These are phyloP conservation scores for Mucor indicus DNA, from an alignment of 371 early-diverging fungal species.

Conservation along the genomic window DNA sequence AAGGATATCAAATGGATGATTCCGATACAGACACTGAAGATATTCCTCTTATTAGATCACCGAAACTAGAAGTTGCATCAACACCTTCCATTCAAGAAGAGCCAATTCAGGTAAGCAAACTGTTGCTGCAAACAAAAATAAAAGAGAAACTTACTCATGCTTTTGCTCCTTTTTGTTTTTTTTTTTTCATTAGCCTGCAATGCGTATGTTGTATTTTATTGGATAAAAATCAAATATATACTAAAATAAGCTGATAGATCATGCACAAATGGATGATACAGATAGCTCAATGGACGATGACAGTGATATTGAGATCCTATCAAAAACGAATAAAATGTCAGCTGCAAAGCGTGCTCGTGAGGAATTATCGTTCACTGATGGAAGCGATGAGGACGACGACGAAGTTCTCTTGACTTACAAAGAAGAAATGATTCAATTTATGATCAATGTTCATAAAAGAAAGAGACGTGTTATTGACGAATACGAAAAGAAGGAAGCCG, in stretches of 20 bases:
- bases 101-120: too few relatives aligned
- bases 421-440: constrained; percentile 43
- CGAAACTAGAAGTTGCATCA: neutral
- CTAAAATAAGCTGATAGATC: too few relatives aligned
- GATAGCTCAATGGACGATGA: constrained; percentile 22
- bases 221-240: too few relatives aligned
- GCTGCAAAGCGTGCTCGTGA: constrained; percentile 19
- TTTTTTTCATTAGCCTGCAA: too few relatives aligned
- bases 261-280: constrained; percentile 4
- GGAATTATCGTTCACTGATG: constrained; percentile 23
- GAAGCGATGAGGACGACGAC: constrained; percentile 30
- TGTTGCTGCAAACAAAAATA: too few relatives aligned
- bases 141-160: too few relatives aligned
- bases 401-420: constrained; percentile 28
- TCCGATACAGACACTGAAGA: constrained; percentile 43
- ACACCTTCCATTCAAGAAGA: too few relatives aligned
- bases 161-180: too few relatives aligned
- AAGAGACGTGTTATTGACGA: constrained; percentile 35
- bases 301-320: constrained; percentile 16
- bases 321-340: constrained; percentile 8
- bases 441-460: constrained; percentile 39
- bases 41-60: constrained; percentile 17
- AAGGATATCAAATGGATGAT: constrained; percentile 32
- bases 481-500: constrained; percentile 38
- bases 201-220: too few relatives aligned